Base-by-base conservation (phyloP, 257 asterid genomes). In the Nyctanthes arbortristis region DNA sequence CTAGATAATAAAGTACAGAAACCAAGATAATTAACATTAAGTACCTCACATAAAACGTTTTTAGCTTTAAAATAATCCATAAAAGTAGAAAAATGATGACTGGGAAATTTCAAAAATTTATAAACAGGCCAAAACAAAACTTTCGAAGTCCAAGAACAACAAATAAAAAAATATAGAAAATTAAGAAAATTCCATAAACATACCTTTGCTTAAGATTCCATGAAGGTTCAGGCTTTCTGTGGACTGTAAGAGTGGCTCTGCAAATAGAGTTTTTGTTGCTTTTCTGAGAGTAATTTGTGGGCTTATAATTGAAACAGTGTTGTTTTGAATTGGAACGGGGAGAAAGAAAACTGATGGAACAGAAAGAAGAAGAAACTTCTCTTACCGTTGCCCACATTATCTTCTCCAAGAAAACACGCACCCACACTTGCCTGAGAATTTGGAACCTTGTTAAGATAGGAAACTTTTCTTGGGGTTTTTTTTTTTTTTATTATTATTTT, bases 321-420 rank as follows among this genome's bases (percentile, higher is more conserved):
- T 33, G 76, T 55, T 14, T 77, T 6, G 82, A 71, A 39, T 34
- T 63, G 55, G 79, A 61, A 68, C 60, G 61, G 71, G 76, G 80
- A 31, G 74, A 71, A 12, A 70, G 74, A 55, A 83, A 72, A 7
- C 67, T 49, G 78, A 78, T 72, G 78, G 71, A 76, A 28, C 83
- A 73, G 22, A 81, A 57, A 56, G 80, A 80, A 65, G 80, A 79
- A 63, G 87, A 87, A 74, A 86, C 77, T 69, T 84, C 89, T 79
- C 89, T 79, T 29, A 68, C 86, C 24, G 84, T 68, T 79, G 80
- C 79, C 95, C 78, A 85, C 96, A 88, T 90, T 84, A 85, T 87
- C 91, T 73, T 72, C 74, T 34, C 67, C 16, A 69, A 34, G 70
- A 25, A 37, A 29, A 67, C 68, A 18, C 71, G 25, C 73, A 29